A percentile compares a stretch with the other conserved stretches of the same genome.
phyloP scores from a whole-genome alignment of 306 rosid genomes.

The Casuarina equisetifolia region DNA sequence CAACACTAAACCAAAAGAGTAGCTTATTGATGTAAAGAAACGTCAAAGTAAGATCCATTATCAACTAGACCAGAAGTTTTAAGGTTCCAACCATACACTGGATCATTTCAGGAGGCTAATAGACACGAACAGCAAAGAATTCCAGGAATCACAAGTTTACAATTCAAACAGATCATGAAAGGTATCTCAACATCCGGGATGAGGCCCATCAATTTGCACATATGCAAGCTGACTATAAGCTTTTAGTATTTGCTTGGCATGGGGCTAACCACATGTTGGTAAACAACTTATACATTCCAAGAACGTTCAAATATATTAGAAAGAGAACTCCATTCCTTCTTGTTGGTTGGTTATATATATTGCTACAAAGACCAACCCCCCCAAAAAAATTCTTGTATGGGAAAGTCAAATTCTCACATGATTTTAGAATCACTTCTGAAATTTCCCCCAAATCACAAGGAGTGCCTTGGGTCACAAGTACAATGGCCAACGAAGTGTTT shows the following conservation, averaged over 20 bases:
- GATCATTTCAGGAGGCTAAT: background rate
- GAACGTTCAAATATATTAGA: background rate
- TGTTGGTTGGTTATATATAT: conserved; percentile 5
- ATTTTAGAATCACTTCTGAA: conserved; percentile 19
- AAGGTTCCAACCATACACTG: conserved; percentile 2
- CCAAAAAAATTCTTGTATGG: background rate
- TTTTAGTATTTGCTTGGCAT: background rate
- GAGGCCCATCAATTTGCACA: background rate
- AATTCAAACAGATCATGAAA: background rate
- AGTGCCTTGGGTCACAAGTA: background rate
- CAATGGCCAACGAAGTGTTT: conserved; percentile 10
- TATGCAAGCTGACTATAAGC: background rate
- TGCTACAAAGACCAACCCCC: background rate
- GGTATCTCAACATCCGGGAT: background rate
- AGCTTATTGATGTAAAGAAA: background rate
- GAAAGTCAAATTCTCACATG: conserved; percentile 11
- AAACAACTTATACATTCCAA: background rate
- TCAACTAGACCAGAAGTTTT: background rate
- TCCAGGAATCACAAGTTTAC: background rate
- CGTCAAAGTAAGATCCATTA: background rate
- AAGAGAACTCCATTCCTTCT: background rate
- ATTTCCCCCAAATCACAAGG: background rate
- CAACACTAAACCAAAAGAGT: background rate
- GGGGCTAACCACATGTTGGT: background rate
- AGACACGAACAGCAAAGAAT: no score